phyloP scores from a whole-genome alignment of 2,329 filamentous ascomycete species.

The Colletotrichum truncatum region DNA sequence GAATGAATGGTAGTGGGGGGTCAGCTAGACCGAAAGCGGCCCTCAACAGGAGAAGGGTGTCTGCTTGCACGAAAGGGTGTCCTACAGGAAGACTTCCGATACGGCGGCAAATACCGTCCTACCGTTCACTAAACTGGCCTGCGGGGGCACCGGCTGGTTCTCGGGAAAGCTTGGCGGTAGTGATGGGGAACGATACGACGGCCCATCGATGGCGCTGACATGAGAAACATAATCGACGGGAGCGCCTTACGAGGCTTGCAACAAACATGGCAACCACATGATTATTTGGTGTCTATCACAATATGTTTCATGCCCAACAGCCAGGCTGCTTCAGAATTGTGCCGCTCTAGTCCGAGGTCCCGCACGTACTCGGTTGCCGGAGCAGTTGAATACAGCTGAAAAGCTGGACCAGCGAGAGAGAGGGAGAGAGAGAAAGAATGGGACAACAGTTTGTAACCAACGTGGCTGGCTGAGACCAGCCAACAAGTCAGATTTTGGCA shows the following conservation, averaged over 20 bases:
- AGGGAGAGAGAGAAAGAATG: background rate
- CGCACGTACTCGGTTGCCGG: no score
- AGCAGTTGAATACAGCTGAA: no score
- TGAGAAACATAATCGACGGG: background rate
- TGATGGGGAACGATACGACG: background rate
- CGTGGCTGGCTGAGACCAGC: background rate
- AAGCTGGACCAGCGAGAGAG: no score
- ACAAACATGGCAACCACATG: background rate
- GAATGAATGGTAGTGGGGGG: background rate
- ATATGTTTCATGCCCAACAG: no score
- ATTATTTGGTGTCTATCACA: no score
- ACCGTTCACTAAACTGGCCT: constrained; percentile 17
- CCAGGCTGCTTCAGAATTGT: no score
- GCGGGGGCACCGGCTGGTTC: constrained; percentile 5
- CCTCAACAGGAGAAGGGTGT: background rate
- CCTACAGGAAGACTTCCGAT: constrained; percentile 28
- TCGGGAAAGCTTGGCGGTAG: constrained; percentile 26
- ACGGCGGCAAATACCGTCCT: constrained; percentile 13
- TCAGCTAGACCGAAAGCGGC: constrained; percentile 10
- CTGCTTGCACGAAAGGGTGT: constrained; percentile 2
- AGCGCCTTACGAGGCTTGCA: background rate
- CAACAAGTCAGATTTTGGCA: background rate
- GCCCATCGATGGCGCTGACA: background rate
- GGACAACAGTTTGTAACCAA: background rate
- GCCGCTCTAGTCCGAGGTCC: no score